Base-by-base conservation (phyloP, 2,329 filamentous ascomycete species). In the Parascedosporium putredinis region DNA sequence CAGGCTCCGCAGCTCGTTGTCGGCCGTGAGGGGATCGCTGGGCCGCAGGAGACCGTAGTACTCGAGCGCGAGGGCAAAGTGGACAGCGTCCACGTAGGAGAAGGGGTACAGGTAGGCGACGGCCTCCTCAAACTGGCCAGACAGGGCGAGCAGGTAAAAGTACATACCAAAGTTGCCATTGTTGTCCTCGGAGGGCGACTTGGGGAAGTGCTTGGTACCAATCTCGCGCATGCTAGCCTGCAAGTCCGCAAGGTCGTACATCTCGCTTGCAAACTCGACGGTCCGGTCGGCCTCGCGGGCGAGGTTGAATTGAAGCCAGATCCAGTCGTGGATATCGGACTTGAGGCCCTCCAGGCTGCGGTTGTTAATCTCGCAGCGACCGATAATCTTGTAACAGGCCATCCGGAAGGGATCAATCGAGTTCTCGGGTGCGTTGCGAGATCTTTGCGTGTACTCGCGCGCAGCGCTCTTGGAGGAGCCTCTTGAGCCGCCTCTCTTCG, bases 331-430 rank as follows among this genome's bases (percentile, higher is more conserved):
- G 52, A 84, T 78, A 51, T 81, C 78, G 12, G 75, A 79, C 58
- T 78, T 78, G 31, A 85, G 67, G 43, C 76, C 76, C 22, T 83
- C 79, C 25, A 85, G 64, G 56, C 74, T 79, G 54, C 82, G 77
- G 64, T 82, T 81, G 60, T 70, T 72, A 23, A 86, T 68, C 58
- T 84, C 82, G 57, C 81, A 84, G 43, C 82, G 88, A 43, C 94
- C 93, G 58, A 98, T 85, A 54, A 98, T 83, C 74, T 98, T 97
- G 75, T 97, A 97, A 65, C 93, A 96, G 45, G 91, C 90, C 81
- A 95, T 90, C 49, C 89, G 83, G 70, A 94, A 98, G 23, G 93
- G 93, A 63, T 98, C 93, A 55, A 94, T 82, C 1, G 87, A 86
- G 61, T 90, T 84, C 52, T 93, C 87, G 1, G 88, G 86, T 1